Percentiles rank a stretch among this genome's conserved stretches.
Evolutionary conservation across 2,329 filamentous ascomycete genomes (phyloP).

Genomic region (Orbilia oligospora): DNA sequence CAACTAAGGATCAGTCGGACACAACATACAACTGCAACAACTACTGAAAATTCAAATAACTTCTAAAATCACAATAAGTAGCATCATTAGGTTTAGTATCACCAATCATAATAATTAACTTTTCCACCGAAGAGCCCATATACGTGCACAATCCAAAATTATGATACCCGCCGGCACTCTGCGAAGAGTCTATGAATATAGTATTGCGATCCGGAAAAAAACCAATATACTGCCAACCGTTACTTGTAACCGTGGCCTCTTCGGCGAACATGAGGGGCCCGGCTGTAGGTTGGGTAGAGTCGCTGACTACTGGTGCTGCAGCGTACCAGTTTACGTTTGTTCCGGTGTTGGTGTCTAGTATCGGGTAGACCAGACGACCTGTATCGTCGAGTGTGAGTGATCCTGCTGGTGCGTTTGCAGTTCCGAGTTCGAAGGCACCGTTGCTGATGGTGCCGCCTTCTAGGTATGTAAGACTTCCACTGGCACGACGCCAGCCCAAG

Average conservation of each 20-base stretch:
- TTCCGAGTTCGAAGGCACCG: not conserved
- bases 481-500: conserved; percentile 6
- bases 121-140: not conserved
- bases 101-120: not conserved
- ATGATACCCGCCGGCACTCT: conserved; percentile 10
- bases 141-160: conserved; percentile 5
- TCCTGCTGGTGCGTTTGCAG: not conserved
- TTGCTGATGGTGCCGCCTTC: not conserved
- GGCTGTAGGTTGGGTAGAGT: not conserved
- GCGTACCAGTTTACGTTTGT: not conserved
- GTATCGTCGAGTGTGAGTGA: not conserved
- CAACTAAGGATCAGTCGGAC: no score
- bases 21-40: no score
- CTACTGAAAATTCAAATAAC: conserved; percentile 8
- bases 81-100: not conserved
- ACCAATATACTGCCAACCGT: not conserved
- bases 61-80: not conserved
- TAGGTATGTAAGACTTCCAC: not conserved
- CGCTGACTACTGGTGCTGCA: not conserved
- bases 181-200: not conserved
- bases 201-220: conserved; percentile 6
- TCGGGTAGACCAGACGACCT: conserved; percentile 2
- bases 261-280: not conserved
- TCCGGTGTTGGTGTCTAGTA: not conserved
- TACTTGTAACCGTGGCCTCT: not conserved